Evolutionary conservation across 495 filamentous ascomycete genomes (phyloP), one percentile per base, ranked within the genome.

Genomic region (Friedmanniomyces endolithicus): DNA sequence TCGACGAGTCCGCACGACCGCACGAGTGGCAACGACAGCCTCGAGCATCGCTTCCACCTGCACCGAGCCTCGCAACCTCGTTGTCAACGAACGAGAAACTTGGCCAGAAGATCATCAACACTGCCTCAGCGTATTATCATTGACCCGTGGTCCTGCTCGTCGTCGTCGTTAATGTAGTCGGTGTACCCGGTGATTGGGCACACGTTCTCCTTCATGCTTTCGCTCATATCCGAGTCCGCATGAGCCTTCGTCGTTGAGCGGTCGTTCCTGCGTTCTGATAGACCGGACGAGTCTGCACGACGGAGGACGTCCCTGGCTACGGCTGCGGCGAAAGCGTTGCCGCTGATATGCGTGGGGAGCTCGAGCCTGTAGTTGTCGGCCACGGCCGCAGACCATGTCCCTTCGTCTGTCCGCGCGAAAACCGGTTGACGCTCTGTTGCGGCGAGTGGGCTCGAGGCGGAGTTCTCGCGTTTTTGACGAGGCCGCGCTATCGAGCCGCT

Each of bases 401-500:
- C 27, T 31, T 31, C 27, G 27, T 31, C 27, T 4, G 27, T 4
- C 27, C 27, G 27, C 27, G 61, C 60, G n/a, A 53, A 4, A 4
- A 4, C 37, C 37, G 17, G 12, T 41, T 14, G 37, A 19, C 2
- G 6, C 3, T 41, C 37, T 14, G 37, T 31, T 31, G 27, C 27
- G 27, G 9, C 9, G 27, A 31, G 40, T 12, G 61, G 39, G 49
- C 62, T 58, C 24, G 61, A 55, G 50, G 59, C 17, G 7, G 62
- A 64, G 31, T 35, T 49, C 11, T 64, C 59, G 29, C 62, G 46
- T 2, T 57, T 48, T 49, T 27, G 37, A 25, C 62, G 27, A n/a
- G 58, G 58, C 17, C 55, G 53, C 14, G 55, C 61, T 3, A 56
- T 27, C 2, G 47, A 56, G 16, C 17, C 8, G 24, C 20, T 31